Evolutionary conservation across 495 filamentous ascomycete genomes (phyloP), one percentile per base, ranked within the genome.

Genomic region (Xylaria longipes): DNA sequence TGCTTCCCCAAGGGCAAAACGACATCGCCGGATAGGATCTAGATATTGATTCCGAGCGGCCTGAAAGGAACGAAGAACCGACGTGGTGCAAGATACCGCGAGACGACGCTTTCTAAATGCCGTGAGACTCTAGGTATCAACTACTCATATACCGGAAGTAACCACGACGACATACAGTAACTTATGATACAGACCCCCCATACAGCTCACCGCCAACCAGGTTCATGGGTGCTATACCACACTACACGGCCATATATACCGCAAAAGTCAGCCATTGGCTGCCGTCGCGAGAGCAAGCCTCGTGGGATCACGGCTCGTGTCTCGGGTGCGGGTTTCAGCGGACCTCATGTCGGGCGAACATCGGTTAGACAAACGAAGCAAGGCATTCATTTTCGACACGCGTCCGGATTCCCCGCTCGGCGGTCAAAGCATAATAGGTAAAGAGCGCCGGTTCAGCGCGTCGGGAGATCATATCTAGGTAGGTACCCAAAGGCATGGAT

Each of bases 291-390:
- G 60, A 15, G 27, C 46, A 33, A 50, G 17, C 43, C 63, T 66
- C 63, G 43, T 52, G 63, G 63, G 31, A 20, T 37, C 25, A 14
- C 29, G 41, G 62, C 62, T 46, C 12, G 62, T 65, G 63, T 66
- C 48, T 67, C 65, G 65, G 50, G 63, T 29, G 43, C 65, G 48
- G 46, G 65, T 67, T 56, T 54, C 48, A 46, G 48, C 65, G 65
- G 65, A 43, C 37, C 41, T 54, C 46, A 5, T 43, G 20, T 67
- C 65, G 62, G 62, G 27, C 60, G 37, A 33, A 43, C 46, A 50
- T 37, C 31, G 57, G 57, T 60, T 41, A 65, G 41, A 65, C 62
- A 33, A 37, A 60, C 8, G 5, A 54, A 12, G 50, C 27, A 54
- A 54, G 50, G 22, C 27, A 15, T 29, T 29, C 27, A 22, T n/a